phyloP scores from a whole-genome alignment of 2,329 filamentous ascomycete species.

The Pseudogymnoascus sp. region DNA sequence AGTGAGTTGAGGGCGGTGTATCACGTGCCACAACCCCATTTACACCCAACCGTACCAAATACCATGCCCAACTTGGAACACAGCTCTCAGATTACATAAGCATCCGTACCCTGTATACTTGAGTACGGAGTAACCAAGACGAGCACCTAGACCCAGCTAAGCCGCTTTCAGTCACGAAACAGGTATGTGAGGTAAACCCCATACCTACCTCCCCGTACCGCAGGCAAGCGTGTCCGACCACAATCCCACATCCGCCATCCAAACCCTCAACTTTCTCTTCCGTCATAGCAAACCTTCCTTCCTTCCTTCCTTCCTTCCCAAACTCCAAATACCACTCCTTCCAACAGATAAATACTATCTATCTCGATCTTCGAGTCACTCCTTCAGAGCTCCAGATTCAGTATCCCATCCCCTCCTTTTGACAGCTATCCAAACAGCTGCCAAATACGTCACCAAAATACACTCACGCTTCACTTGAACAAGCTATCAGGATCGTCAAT shows the following conservation, averaged over 20 bases:
- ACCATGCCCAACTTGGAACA: neutral
- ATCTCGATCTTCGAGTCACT: conserved; percentile 15
- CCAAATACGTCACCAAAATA: conserved; percentile 8
- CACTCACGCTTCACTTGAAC: neutral
- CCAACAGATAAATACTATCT: conserved; percentile 19
- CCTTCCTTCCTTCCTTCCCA: conserved; percentile 35
- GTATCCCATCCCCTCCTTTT: conserved; percentile 24
- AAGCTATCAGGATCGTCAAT: conserved; percentile 9
- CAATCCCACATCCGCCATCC: conserved; percentile 4
- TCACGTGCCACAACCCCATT: neutral
- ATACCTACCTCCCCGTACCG: conserved; percentile 6
- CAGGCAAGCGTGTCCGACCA: conserved; percentile 6
- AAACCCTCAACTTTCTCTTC: conserved; percentile 14
- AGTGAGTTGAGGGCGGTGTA: neutral
- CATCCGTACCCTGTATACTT: neutral
- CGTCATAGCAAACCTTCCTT: conserved; percentile 31
- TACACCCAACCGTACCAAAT: neutral
- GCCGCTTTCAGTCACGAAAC: conserved; percentile 1
- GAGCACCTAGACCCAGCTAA: neutral
- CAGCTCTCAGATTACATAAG: neutral
- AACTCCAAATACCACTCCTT: conserved; percentile 27
- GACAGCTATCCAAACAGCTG: conserved; percentile 10
- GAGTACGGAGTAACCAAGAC: neutral
- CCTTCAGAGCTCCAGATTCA: conserved; percentile 8
- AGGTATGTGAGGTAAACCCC: conserved; percentile 7